Evolutionary conservation across 441 rosid genomes (phyloP), one percentile per base, ranked within the genome.

Genomic region (Adansonia madagascariensis): DNA sequence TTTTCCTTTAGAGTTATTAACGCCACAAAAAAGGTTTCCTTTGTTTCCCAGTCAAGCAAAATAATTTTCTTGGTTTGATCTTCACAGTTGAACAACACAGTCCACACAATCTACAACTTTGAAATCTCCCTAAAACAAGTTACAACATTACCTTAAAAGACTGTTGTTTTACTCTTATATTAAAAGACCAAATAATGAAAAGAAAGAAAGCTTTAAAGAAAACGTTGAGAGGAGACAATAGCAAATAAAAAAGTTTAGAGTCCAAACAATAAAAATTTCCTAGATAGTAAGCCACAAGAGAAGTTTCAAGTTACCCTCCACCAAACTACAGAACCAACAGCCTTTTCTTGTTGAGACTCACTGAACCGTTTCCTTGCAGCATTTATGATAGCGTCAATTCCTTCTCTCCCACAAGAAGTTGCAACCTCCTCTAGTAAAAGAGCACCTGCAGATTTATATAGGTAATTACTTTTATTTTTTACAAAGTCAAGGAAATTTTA

Each of bases 391-490:
- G 97, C 95, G 83, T 81, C 77, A 75, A 88, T 85, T 75, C 95
- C 98, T 75, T 92, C 97, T 63, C 80, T 81, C 77, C 98, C 97
- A 85, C 86, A 92, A 80, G 83, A 88, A 80, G 82, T 87, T 73
- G 89, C 87, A 73, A 95, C 89, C 88, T 95, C 97, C 85, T 95
- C 98, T 77, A 95, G 84, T 78, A 95, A 80, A 85, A 94, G 97
- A 63, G 85, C 87, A 85, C 97, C 98, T 95, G 86, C 81, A 79
- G 65, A 62, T 80, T 55, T 72, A 46, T n/a, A 76, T 79, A 74
- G 61, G 71, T 47, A 31, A 53, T 35, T 39, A 41, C 9, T 46
- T 35, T 43, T 35, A 31, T 31, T 31, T 39, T 17, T 35, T 68
- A 65, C 31, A 80, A 77, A 78, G 56, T 57, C 71, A 50, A 69